A percentile compares a stretch with the other conserved stretches of the same genome.
phyloP scores from a whole-genome alignment of 805 yeast genomes.

The Debaryomyces hansenii region DNA sequence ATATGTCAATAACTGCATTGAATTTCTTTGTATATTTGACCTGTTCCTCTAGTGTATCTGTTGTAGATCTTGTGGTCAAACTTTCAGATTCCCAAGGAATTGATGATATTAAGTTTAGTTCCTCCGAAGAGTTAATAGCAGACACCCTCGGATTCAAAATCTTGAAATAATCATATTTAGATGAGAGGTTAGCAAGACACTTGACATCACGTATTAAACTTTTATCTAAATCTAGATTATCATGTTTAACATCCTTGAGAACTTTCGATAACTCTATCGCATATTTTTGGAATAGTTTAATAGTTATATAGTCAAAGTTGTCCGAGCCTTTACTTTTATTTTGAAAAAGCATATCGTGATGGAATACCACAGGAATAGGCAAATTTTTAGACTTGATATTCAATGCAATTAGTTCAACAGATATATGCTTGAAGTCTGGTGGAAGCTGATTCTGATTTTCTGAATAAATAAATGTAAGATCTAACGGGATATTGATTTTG shows the following conservation, averaged over 20 bases:
- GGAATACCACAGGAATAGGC: slow-evolving; percentile 36
- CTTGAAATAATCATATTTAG: slow-evolving; percentile 27
- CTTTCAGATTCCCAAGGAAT: slow-evolving; percentile 20
- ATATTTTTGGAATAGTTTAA: slow-evolving; percentile 30
- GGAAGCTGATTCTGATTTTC: slow-evolving; percentile 13
- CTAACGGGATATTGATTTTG: slow-evolving; percentile 28
- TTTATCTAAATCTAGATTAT: slow-evolving; percentile 25
- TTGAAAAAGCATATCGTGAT: slow-evolving; percentile 35
- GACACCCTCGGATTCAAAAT: slow-evolving; percentile 12
- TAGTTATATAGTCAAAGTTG: slow-evolving; percentile 30
- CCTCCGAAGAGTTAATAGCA: background rate
- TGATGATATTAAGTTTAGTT: slow-evolving; percentile 8
- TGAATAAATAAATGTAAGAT: slow-evolving; percentile 24
- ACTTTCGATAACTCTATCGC: slow-evolving; percentile 27
- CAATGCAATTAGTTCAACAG: slow-evolving; percentile 30
- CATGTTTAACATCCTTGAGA: slow-evolving; percentile 21
- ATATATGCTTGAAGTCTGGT: slow-evolving; percentile 26
- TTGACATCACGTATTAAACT: slow-evolving; percentile 28
- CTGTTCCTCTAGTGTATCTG: slow-evolving; percentile 13
- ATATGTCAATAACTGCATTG: slow-evolving; percentile 24
- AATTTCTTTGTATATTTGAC: slow-evolving; percentile 20
- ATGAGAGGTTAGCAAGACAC: slow-evolving; percentile 29
- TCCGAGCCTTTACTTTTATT: slow-evolving; percentile 27
- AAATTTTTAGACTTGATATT: slow-evolving; percentile 30
- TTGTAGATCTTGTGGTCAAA: slow-evolving; percentile 1